Evolutionary conservation across 306 rosid genomes (phyloP), one percentile per base, ranked within the genome.

Genomic region (Oemleria cerasiformis): DNA sequence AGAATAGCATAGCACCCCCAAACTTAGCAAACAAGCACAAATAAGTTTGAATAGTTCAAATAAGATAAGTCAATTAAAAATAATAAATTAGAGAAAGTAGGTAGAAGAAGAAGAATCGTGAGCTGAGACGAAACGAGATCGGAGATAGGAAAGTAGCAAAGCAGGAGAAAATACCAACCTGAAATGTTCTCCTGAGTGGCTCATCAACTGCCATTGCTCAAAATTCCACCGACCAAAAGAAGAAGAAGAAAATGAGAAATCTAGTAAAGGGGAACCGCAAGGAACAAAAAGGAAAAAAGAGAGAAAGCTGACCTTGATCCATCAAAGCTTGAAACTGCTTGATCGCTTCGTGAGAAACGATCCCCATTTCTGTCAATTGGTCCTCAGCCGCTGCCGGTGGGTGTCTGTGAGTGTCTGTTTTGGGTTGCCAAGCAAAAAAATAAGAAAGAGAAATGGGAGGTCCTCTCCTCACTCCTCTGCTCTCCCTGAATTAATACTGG

Each of bases 341-440:
- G 77, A 86, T 76, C 70, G 90, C 92, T 71, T 93, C 96, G 83
- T 87, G 92, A 72, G 96, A 83, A 81, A 68, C 86, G 67, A 75
- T 66, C 74, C 83, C 97, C 93, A 93, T 92, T 79, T 77, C 43
- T 59, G 42, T 34, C 23, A 6, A 8, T 61, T 64, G 25, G 40
- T 19, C 30, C 19, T 15, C 56, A 7, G 57, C 57, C 16, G n/a
- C 45, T 47, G n/a, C 51, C 16, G 16, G 16, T 47, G 15, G 7
- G 57, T 3, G 57, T 51, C 57, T 14, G 45, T n/a, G 56, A n/a
- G 23, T 17, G 20, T 7, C 9, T 51, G 23, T 51, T 7, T 17
- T n/a, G 51, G 19, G 47, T 25, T 3, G 7, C 42, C 36, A 11
- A 49, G 76, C 21, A 62, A 65, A 53, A 25, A 23, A 51, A 66